Conservation (phyloP, 2,329 filamentous ascomycete genomes). For the Talaromyces sp. region DNA sequence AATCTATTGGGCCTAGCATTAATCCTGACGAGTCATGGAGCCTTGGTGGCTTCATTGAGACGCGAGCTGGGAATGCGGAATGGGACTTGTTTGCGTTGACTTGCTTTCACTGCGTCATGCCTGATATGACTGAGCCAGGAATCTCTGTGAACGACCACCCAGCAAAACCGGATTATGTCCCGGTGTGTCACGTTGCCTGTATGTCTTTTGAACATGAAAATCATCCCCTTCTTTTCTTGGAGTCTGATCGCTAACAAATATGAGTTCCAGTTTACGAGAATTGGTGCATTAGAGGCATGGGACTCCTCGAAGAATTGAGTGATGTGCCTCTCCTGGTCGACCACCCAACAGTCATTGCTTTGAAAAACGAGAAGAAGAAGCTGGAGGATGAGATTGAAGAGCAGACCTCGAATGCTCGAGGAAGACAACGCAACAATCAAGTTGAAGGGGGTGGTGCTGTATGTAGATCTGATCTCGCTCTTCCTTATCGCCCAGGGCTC, state of each 20-base stretch:
- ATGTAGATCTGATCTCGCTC: neutral
- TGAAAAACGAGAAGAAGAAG: neutral
- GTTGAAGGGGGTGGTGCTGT: neutral
- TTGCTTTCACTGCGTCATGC: slow-evolving; percentile 4
- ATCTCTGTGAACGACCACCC: too few relatives aligned
- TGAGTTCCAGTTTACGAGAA: neutral
- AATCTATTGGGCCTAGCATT: neutral
- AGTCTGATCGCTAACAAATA: neutral
- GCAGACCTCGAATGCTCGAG: neutral
- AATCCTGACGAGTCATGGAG: neutral
- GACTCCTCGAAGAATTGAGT: neutral
- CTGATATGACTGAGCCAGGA: too few relatives aligned
- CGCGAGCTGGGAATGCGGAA: neutral
- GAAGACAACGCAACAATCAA: neutral
- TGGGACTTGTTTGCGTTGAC: slow-evolving; percentile 1
- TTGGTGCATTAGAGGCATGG: neutral
- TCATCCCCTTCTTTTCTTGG: too few relatives aligned
- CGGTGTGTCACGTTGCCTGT: neutral
- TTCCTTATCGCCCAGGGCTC: neutral
- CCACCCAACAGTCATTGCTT: neutral
- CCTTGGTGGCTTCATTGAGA: slow-evolving; percentile 1
- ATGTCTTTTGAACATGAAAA: neutral
- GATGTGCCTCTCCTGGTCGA: neutral
- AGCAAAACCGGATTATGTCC: neutral
- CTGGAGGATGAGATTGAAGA: neutral